Base-by-base conservation (phyloP, 2,329 filamentous ascomycete species). In the Trichoderma asperellum region DNA sequence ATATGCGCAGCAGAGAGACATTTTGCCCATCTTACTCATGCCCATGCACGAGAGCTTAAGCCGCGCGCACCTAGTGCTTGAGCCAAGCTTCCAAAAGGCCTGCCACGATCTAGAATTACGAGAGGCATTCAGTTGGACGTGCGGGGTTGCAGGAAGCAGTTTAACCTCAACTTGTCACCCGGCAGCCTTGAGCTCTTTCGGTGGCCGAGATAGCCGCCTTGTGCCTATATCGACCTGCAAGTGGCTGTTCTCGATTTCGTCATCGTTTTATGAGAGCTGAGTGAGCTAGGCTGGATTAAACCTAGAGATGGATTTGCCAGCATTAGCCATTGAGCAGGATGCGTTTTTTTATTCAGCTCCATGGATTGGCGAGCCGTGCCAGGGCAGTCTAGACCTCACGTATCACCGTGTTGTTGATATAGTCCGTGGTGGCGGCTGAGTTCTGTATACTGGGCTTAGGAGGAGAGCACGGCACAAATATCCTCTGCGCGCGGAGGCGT, bases 211-310 rank as follows among this genome's bases (percentile, higher is more conserved):
- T 66, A 58, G 53, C 63, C 63, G 63, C 63, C 40, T 66, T 24
- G 24, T 58, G 37, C 53, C 63, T 27, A 18, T 5, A 10, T 49
- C n/a, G 63, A 58, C 63, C 52, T 37, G 37, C 37, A 66, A 47
- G 63, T 35, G 37, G 37, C 53, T 66, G 53, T 49, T 66, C 52
- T 65, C 52, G 47, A 65, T 65, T 65, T 34, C 62, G 62, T 65
- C 63, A 58, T 66, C 14, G 47, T 11, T 43, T 49, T 58, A 34
- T 58, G 63, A 66, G 53, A 55, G 63, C 63, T 58, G 63, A 66
- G 63, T n/a, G 53, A 43, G 37, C 63, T 66, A 57, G 53, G 63
- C 63, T 66, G 63, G 27, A 66, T 66, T 49, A 40, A 66, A 66
- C 37, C 63, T 58, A 66, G 63, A 66, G 53, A 58, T 35, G 63